These are phyloP conservation scores for Ascoidea rubescens DNA, from an alignment of 805 yeast genomes.

Conservation along the genomic window DNA sequence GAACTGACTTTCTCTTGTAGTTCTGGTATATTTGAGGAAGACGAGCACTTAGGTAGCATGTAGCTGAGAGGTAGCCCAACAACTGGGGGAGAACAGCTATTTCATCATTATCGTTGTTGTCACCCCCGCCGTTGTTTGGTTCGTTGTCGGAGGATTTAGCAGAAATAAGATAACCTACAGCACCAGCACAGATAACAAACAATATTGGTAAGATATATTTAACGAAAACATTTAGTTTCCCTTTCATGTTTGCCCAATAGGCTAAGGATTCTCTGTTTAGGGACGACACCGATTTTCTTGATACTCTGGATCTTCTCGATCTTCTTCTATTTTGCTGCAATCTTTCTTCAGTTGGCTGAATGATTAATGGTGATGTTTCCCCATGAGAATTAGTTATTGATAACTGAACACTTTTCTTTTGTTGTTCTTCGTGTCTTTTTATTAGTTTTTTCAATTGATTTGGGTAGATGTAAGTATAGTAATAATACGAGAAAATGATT, in stretches of 20 bases:
- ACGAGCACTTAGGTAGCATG: slow-evolving; percentile 56
- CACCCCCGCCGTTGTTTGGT: slow-evolving; percentile 11
- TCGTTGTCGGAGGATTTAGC: slow-evolving; percentile 18
- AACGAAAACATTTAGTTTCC: slow-evolving; percentile 29
- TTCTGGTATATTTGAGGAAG: slow-evolving; percentile 83
- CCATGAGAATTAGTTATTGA: neutral
- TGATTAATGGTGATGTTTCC: neutral
- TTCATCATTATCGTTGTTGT: slow-evolving; percentile 12
- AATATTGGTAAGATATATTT: slow-evolving; percentile 43
- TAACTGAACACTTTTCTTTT: neutral
- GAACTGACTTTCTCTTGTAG: slow-evolving; percentile 60
- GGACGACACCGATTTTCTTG: too few relatives aligned
- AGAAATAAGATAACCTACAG: slow-evolving; percentile 41
- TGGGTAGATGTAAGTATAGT: slow-evolving; percentile 37
- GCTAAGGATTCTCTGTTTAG: slow-evolving; percentile 28
- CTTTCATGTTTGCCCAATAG: slow-evolving; percentile 34
- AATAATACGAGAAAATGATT: slow-evolving; percentile 41
- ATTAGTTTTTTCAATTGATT: slow-evolving; percentile 16
- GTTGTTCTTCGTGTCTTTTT: neutral
- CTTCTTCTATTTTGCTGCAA: slow-evolving; percentile 6
- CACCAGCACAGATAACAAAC: slow-evolving; percentile 51
- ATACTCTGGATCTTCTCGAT: slow-evolving; percentile 15
- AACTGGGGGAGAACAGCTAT: slow-evolving; percentile 44
- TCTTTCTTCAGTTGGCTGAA: too few relatives aligned
- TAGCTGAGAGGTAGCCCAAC: slow-evolving; percentile 58